Percentiles rank a stretch among this genome's conserved stretches.
phyloP scores from a whole-genome alignment of 83 land plant species.

The Picea mariana region DNA sequence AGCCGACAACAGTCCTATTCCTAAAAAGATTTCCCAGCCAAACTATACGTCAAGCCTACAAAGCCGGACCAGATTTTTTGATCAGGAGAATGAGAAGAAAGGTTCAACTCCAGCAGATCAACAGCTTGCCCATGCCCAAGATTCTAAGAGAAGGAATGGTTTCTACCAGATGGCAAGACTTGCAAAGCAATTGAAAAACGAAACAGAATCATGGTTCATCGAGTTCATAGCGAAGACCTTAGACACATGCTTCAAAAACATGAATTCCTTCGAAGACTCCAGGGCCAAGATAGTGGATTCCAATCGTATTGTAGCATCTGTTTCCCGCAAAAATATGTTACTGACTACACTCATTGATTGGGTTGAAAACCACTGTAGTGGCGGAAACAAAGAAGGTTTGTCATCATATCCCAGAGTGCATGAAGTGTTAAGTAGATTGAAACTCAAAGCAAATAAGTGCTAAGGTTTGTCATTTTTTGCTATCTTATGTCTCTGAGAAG shows the following conservation, averaged over 20 bases:
- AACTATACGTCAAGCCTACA: not conserved
- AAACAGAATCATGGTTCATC: constrained; percentile 15
- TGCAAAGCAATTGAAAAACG: constrained; percentile 6
- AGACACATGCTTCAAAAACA: not conserved
- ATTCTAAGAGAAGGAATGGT: not conserved
- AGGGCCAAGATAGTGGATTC: not conserved
- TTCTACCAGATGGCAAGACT: not conserved
- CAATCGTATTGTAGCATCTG: not conserved
- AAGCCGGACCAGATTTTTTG: not conserved
- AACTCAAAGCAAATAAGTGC: not conserved
- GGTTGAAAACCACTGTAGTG: not conserved
- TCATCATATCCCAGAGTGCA: not conserved
- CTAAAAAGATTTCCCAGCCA: not conserved
- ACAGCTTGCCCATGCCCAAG: not conserved
- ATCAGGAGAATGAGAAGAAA: constrained; percentile 3
- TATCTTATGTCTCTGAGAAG: too few relatives aligned
- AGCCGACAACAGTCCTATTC: not conserved
- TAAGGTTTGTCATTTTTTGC: too few relatives aligned
- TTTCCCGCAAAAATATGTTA: not conserved
- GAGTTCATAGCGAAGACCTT: not conserved
- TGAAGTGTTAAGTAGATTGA: constrained; percentile 4
- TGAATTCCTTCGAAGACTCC: not conserved
- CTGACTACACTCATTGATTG: not conserved
- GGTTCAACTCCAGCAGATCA: not conserved
- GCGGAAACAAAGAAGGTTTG: not conserved